These are phyloP conservation scores for Monascus ruber DNA, from an alignment of 2,329 filamentous ascomycete genomes.

Conservation along the genomic window DNA sequence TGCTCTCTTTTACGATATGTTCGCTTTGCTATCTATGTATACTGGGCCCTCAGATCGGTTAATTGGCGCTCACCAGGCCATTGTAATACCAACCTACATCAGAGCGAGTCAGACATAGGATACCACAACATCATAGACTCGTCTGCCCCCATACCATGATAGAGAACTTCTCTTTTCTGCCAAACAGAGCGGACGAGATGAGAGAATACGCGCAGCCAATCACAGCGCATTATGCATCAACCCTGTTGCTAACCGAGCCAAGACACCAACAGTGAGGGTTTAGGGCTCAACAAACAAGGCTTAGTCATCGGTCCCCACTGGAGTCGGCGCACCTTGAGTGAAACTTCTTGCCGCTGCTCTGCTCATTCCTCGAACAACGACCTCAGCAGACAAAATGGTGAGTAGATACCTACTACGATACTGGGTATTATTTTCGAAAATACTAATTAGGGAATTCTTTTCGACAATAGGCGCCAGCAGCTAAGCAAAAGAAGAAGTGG, in stretches of 20 bases:
- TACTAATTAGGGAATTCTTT: neutral
- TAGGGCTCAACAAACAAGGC: constrained; percentile 17
- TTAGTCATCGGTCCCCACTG: constrained; percentile 29
- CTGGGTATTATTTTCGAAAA: neutral
- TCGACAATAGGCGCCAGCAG: constrained; percentile 33
- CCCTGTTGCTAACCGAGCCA: constrained; percentile 9
- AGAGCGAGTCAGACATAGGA: no score
- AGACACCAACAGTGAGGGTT: constrained; percentile 15
- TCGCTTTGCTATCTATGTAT: no score
- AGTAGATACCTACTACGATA: constrained; percentile 6
- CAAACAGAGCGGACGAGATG: no score
- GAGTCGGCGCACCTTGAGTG: constrained; percentile 23
- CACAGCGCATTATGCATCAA: neutral
- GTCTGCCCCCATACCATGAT: no score
- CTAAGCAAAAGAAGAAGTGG: constrained; percentile 48
- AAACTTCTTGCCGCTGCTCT: constrained; percentile 13
- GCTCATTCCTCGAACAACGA: constrained; percentile 23
- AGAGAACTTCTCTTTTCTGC: no score
- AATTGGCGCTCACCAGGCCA: no score
- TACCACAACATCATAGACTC: no score
- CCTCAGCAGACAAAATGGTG: constrained; percentile 29
- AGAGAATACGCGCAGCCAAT: neutral
- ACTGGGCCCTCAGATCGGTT: no score
- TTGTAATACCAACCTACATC: no score
- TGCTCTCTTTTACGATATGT: neutral